phyloP scores from a whole-genome alignment of 2,329 filamentous ascomycete species.

The Salinomyces thailandicus region DNA sequence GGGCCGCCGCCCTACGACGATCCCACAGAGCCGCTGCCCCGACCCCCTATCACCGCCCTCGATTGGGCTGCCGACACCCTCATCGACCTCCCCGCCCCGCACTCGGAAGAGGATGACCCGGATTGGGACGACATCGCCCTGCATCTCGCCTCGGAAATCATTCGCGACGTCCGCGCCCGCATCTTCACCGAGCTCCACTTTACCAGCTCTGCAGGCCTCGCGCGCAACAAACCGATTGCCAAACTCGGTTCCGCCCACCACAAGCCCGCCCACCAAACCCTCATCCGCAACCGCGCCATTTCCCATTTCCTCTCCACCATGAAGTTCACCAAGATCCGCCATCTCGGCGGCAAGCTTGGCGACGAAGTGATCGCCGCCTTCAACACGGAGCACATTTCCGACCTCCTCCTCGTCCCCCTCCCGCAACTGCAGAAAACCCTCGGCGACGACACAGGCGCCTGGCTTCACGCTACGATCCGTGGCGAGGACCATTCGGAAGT shows the following conservation, averaged over 20 bases:
- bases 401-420: conserved; percentile 60
- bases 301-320: conserved; percentile 69
- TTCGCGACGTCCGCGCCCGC: conserved; percentile 59
- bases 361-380: conserved; percentile 76
- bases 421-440: conserved; percentile 68
- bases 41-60: conserved; percentile 60
- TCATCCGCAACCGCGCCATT: conserved; percentile 79
- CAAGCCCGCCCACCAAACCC: conserved; percentile 89
- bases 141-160: conserved; percentile 78
- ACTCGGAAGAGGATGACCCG: conserved; percentile 67
- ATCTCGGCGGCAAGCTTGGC: conserved; percentile 88
- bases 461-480: conserved; percentile 76
- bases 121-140: conserved; percentile 96
- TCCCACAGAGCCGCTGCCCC: conserved; percentile 54
- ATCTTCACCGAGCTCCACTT: conserved; percentile 66
- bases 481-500: conserved; percentile 83
- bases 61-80: conserved; percentile 80
- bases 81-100: conserved; percentile 61
- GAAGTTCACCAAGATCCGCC: conserved; percentile 91
- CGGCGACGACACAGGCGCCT: conserved; percentile 72
- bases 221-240: conserved; percentile 87
- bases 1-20: conserved; percentile 64
- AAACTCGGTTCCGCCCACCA: conserved; percentile 86
- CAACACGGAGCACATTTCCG: conserved; percentile 66
- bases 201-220: conserved; percentile 83